phyloP scores from a whole-genome alignment of 2,329 filamentous ascomycete species.

The Grosmannia serpens region DNA sequence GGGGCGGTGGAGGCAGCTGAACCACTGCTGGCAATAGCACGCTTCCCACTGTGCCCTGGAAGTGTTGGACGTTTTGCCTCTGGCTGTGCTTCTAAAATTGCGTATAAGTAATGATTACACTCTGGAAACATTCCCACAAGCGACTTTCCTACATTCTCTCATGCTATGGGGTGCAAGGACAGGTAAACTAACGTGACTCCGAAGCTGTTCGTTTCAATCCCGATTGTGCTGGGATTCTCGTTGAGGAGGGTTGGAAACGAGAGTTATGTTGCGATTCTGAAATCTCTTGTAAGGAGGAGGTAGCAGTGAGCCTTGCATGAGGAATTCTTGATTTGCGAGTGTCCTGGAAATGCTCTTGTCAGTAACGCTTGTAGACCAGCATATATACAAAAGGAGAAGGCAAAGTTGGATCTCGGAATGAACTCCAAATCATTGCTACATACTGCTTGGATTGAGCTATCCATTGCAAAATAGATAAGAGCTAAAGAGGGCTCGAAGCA shows the following conservation, averaged over 20 bases:
- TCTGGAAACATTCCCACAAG: too few relatives aligned
- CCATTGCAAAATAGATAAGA: background rate
- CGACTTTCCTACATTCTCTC: background rate
- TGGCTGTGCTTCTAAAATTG: conserved; percentile 34
- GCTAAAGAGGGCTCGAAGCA: background rate
- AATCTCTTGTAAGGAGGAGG: conserved; percentile 36
- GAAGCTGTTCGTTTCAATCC: conserved; percentile 35
- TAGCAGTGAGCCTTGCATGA: conserved; percentile 9
- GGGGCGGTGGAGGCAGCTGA: background rate
- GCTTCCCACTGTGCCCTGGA: conserved; percentile 35
- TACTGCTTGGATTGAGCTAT: background rate
- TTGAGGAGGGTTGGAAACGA: conserved; percentile 20
- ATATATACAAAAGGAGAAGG: background rate
- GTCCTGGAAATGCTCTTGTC: conserved; percentile 1
- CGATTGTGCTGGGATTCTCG: conserved; percentile 25
- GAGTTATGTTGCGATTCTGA: conserved; percentile 50
- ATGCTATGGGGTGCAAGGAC: background rate
- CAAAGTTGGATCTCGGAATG: background rate
- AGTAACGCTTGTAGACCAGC: background rate
- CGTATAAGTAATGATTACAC: background rate
- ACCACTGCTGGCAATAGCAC: background rate
- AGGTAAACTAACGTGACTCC: conserved; percentile 16
- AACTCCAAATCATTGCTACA: background rate
- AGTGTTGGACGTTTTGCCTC: conserved; percentile 51
- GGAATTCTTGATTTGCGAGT: conserved; percentile 13